Evolutionary conservation across 2,329 filamentous ascomycete species (phyloP).

Genomic region (Clonostachys chloroleuca): DNA sequence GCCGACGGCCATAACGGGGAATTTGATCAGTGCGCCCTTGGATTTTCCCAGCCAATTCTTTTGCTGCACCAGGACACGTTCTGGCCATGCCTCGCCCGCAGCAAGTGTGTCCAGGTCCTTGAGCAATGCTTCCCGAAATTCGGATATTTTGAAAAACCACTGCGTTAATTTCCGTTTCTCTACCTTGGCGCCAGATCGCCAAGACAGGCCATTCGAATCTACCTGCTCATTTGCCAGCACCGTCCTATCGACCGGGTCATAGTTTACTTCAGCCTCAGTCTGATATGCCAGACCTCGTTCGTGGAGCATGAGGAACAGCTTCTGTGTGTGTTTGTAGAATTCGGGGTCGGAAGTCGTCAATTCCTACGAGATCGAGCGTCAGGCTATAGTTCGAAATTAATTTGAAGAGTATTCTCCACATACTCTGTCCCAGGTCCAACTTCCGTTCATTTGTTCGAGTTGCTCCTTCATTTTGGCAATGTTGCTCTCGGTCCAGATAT

Average conservation of each 20-base stretch:
- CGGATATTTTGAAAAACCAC: constrained; percentile 86
- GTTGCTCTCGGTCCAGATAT: constrained; percentile 74
- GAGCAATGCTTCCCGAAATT: constrained; percentile 69
- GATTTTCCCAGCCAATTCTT: constrained; percentile 86
- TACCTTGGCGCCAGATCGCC: constrained; percentile 82
- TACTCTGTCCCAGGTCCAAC: constrained; percentile 81
- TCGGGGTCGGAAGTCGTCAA: constrained; percentile 77
- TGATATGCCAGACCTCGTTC: constrained; percentile 76
- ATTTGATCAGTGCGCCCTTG: constrained; percentile 66
- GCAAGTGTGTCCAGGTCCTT: constrained; percentile 65
- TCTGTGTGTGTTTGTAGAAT: constrained; percentile 89
- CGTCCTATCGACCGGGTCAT: constrained; percentile 84
- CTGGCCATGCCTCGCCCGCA: constrained; percentile 68
- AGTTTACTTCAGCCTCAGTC: constrained; percentile 80
- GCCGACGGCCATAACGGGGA: constrained; percentile 49
- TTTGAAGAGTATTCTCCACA: constrained; percentile 24
- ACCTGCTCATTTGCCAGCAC: constrained; percentile 92
- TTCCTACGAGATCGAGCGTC: constrained; percentile 49
- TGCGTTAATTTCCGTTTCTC: constrained; percentile 77
- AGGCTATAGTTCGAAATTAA: neutral
- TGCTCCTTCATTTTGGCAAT: constrained; percentile 84
- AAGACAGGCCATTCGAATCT: constrained; percentile 79
- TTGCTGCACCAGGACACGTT: constrained; percentile 78
- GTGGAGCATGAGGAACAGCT: constrained; percentile 75
- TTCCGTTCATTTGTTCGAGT: constrained; percentile 72